Evolutionary conservation across 1,139 yeast species (phyloP), one percentile per base, ranked within the genome.

Genomic region (Lodderomyces margitis): DNA sequence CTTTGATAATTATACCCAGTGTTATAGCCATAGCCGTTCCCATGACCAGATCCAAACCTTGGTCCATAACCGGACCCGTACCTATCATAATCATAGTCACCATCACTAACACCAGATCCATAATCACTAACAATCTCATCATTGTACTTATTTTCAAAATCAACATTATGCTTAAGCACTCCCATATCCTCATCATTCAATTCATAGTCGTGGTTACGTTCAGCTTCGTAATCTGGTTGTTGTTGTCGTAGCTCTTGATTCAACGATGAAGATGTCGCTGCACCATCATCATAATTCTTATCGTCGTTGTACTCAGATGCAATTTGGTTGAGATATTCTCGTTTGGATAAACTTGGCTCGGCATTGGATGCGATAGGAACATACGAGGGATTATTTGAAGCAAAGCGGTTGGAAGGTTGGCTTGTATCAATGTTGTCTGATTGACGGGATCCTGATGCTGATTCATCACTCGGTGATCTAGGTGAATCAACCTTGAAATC

Each of bases 101-200:
- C 52, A 17, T 34, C 38, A 5, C 43, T 47, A 9, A 48, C 53
- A 11, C 12, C 8, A 24, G 32, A 14, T 5, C 32, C 56, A 30
- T 48, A 47, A 37, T 53, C 56, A 35, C 47, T 50, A 17, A 46
- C 48, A 24, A 58, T 43, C 34, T 55, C 64, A n/a, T 19, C 34
- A 32, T 46, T 34, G 25, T 42, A 46, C 32, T 38, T 42, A 23
- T 39, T 20, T 14, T 38, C 38, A 21, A 41, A 46, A 34, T 46
- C 47, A 16, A 37, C 28, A 5, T 31, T 23, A 10, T 30, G 41
- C 30, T 35, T 37, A 15, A 43, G 28, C 14, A 34, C 43, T 8
- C 45, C 53, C 39, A 47, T 58, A 37, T 55, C 56, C 19, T 52
- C 49, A 24, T 50, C 53, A 25, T 51, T 53, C n/a, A 52, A 50